Evolutionary conservation across 2,329 filamentous ascomycete genomes (phyloP).

Genomic region (Neonectria coccinea): DNA sequence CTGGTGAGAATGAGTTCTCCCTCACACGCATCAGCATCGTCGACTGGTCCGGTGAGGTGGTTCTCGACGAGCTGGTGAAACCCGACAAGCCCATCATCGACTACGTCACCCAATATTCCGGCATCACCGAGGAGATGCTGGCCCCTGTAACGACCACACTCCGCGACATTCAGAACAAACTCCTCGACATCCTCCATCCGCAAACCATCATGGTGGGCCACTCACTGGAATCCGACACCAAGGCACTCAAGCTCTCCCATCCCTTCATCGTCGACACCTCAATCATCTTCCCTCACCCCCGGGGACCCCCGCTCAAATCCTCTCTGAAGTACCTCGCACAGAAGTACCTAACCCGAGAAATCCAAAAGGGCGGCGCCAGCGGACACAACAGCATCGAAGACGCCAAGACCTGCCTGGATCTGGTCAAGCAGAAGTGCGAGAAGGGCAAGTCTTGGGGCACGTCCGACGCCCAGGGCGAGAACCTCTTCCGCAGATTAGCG

Average conservation of each 20-base stretch:
- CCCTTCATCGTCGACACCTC: conserved; percentile 95
- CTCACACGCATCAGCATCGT: conserved; percentile 91
- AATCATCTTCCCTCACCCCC: conserved; percentile 89
- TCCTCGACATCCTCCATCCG: conserved; percentile 78
- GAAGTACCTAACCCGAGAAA: conserved; percentile 87
- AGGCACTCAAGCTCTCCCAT: conserved; percentile 86
- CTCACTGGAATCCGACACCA: conserved; percentile 85
- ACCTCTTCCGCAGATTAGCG: conserved; percentile 86
- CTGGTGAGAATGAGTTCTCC: conserved; percentile 80
- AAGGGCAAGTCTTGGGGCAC: conserved; percentile 89
- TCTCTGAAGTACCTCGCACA: conserved; percentile 90
- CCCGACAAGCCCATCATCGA: conserved; percentile 88
- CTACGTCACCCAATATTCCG: conserved; percentile 92
- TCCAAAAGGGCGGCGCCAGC: conserved; percentile 79
- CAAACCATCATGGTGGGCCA: conserved; percentile 82
- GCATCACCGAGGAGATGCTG: conserved; percentile 90
- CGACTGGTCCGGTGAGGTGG: conserved; percentile 83
- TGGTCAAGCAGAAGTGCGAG: conserved; percentile 96
- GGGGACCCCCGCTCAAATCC: conserved; percentile 89
- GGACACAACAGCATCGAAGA: conserved; percentile 97
- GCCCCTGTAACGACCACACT: conserved; percentile 86
- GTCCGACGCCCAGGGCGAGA: conserved; percentile 82
- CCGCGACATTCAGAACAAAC: conserved; percentile 81
- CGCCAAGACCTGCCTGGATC: conserved; percentile 88
- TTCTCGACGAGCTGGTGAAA: conserved; percentile 93